A percentile compares a stretch with the other conserved stretches of the same genome.
Conservation (phyloP, 2,329 filamentous ascomycete genomes). For the Fusarium luffae region DNA sequence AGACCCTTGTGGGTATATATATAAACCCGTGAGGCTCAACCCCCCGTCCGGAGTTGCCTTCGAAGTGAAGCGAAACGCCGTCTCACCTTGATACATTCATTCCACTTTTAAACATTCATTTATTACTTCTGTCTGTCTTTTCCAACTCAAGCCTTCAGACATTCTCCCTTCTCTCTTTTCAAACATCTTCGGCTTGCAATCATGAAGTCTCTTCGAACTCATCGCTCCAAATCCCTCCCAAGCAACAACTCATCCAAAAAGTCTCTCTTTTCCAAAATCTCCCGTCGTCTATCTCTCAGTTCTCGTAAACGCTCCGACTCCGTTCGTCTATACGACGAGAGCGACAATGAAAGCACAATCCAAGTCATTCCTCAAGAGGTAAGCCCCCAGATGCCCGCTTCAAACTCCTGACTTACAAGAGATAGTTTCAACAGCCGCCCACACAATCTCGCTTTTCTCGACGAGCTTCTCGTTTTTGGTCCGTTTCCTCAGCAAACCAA, state of each 20-base stretch:
- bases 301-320: constrained; percentile 13
- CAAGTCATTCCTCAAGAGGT: constrained; percentile 21
- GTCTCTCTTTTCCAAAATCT: constrained; percentile 28
- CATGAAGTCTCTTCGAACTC: constrained; percentile 29
- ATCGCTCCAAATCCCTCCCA: constrained; percentile 32
- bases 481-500: constrained; percentile 34
- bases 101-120: neutral
- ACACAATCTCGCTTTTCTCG: constrained; percentile 28
- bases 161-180: neutral
- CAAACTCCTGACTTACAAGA: neutral
- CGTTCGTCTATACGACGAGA: constrained; percentile 28
- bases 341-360: constrained; percentile 15
- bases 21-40: constrained; percentile 18
- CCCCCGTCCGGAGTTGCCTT: neutral
- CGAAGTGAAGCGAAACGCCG: constrained; percentile 9
- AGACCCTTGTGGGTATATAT: constrained; percentile 16
- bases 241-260: constrained; percentile 11
- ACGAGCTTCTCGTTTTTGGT: constrained; percentile 42
- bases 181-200: neutral
- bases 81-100: constrained; percentile 27
- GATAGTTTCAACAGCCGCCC: constrained; percentile 7
- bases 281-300: constrained; percentile 29
- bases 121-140: neutral
- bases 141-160: neutral
- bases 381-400: neutral